Evolutionary conservation across 1,139 yeast species (phyloP).

Genomic region (Casaregolazyma lundiana): DNA sequence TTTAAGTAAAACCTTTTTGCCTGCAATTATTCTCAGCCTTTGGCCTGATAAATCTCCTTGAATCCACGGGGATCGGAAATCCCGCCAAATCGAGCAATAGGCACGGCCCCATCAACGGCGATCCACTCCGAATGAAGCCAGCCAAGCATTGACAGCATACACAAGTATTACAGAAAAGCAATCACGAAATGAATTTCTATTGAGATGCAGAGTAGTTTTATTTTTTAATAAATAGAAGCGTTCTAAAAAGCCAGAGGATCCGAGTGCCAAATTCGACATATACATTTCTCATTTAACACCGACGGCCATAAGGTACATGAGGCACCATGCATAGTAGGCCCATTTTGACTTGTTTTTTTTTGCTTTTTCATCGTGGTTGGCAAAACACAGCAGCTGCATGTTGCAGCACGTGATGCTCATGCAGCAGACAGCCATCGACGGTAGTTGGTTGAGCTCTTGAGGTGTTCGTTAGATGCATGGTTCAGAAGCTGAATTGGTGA

Average conservation of each 20-base stretch:
- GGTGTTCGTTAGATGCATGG: constrained; percentile 10
- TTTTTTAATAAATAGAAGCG: not conserved
- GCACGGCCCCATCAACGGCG: too few relatives aligned
- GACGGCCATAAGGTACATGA: not conserved
- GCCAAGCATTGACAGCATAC: too few relatives aligned
- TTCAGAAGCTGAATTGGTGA: constrained; percentile 6
- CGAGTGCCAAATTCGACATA: too few relatives aligned
- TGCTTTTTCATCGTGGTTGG: not conserved
- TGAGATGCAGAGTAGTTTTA: not conserved
- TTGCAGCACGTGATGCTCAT: constrained; percentile 1
- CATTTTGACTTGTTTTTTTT: not conserved
- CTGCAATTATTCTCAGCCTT: too few relatives aligned
- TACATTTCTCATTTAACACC: too few relatives aligned
- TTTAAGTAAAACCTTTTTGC: too few relatives aligned
- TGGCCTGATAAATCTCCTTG: too few relatives aligned
- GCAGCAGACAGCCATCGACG: constrained; percentile 25
- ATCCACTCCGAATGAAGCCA: too few relatives aligned
- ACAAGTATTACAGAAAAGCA: not conserved
- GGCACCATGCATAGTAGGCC: not conserved
- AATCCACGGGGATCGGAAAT: too few relatives aligned
- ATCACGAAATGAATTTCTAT: not conserved
- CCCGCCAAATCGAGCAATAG: too few relatives aligned
- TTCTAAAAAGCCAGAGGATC: too few relatives aligned
- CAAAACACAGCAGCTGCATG: not conserved
- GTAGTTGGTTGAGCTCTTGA: constrained; percentile 22